Conservation (phyloP, 1,284 basidiomycete species). For the Acaromyces ingoldii region DNA sequence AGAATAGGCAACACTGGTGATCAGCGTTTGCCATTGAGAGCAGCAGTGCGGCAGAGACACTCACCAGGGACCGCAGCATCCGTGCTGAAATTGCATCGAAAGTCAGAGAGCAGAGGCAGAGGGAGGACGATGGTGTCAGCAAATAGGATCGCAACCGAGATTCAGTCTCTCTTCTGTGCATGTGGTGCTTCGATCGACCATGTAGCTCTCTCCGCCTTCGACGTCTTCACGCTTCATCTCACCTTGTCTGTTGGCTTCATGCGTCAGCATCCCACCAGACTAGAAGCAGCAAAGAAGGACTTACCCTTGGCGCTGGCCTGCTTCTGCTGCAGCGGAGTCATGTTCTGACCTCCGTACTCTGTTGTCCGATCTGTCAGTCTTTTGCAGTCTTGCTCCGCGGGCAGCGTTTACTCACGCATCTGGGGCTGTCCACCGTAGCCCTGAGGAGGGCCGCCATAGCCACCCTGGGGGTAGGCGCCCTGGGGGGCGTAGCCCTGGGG, state of each 20-base stretch:
- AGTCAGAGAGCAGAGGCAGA: too few relatives aligned
- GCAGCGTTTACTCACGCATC: neutral
- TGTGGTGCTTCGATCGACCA: too few relatives aligned
- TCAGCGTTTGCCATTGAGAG: neutral
- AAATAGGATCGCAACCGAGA: too few relatives aligned
- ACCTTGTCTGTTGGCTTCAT: too few relatives aligned
- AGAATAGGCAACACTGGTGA: neutral
- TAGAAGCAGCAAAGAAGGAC: too few relatives aligned
- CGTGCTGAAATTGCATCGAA: neutral
- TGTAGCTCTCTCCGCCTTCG: too few relatives aligned
- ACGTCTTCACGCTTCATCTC: too few relatives aligned
- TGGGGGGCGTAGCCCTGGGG: neutral
- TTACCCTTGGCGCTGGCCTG: constrained; percentile 1
- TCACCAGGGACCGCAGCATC: constrained; percentile 7
- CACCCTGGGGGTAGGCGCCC: neutral
- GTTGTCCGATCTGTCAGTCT: neutral
- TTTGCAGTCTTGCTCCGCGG: neutral
- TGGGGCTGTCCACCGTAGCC: constrained; percentile 1
- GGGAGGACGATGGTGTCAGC: too few relatives aligned
- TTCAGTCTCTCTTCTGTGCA: too few relatives aligned
- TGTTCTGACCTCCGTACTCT: constrained; percentile 2
- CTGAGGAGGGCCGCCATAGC: neutral
- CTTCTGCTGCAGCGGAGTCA: neutral
- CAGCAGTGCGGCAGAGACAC: neutral
- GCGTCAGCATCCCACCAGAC: too few relatives aligned